phyloP scores from a whole-genome alignment of 345 rosid genomes.

The Arabidopsis suecica region DNA sequence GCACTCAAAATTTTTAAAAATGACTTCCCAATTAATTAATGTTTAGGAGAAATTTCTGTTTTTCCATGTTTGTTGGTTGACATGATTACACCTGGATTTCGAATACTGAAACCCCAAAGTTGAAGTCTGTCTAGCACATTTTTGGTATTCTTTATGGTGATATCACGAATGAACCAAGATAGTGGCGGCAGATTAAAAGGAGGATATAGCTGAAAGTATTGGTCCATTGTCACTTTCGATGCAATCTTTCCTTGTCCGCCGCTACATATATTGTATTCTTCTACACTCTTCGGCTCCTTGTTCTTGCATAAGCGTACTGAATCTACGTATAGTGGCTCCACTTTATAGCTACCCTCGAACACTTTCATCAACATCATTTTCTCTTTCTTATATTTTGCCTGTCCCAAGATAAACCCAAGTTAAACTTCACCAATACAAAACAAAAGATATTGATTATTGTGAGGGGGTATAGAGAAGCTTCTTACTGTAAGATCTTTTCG shows the following conservation, averaged over 20 bases:
- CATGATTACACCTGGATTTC: not conserved
- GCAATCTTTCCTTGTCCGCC: slow-evolving; percentile 75
- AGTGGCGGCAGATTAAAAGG: slow-evolving; percentile 74
- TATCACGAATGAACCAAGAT: slow-evolving; percentile 78
- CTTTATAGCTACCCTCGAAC: slow-evolving; percentile 75
- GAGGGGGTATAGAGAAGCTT: not conserved
- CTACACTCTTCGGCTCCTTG: slow-evolving; percentile 58
- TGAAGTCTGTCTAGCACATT: not conserved
- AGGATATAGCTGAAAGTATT: slow-evolving; percentile 69
- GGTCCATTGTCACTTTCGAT: slow-evolving; percentile 68
- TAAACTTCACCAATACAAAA: not conserved
- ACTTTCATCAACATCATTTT: slow-evolving; percentile 67
- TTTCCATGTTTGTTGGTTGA: not conserved
- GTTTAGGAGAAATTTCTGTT: no score
- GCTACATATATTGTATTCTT: slow-evolving; percentile 66
- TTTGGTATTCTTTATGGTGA: slow-evolving; percentile 67
- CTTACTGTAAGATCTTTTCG: slow-evolving; percentile 35
- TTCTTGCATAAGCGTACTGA: slow-evolving; percentile 61
- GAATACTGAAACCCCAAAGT: not conserved
- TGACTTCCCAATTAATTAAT: no score
- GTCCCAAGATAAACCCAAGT: slow-evolving; percentile 1
- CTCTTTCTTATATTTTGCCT: slow-evolving; percentile 73
- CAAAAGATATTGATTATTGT: not conserved
- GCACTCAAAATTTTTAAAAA: no score
- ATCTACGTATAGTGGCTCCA: slow-evolving; percentile 70